Evolutionary conservation across 257 asterid genomes (phyloP), one percentile per base, ranked within the genome.

Genomic region (Rehmannia glutinosa): DNA sequence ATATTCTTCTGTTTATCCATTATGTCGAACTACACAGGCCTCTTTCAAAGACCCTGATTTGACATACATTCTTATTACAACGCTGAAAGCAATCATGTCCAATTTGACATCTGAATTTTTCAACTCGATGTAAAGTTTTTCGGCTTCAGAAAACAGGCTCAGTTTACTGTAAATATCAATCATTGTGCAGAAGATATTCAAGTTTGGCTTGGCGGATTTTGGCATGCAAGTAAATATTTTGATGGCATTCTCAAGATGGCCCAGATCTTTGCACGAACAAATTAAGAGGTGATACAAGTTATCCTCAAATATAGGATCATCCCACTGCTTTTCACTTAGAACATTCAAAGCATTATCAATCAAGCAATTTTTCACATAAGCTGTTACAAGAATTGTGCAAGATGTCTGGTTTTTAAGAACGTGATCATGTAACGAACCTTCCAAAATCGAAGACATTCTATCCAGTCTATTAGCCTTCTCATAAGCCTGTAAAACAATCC

Each of bases 181-280:
- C 98, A 92, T 92, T 12, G 95, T 76, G 83, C 96, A 90, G 70
- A 62, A 46, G 43, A 87, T 90, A 65, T 87, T 90, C 83, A 92
- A 64, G 79, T 90, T 92, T 32, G 95, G 95, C 62, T 64, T 78
- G 42, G 46, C 77, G 45, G 79, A 73, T 69, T 76, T 84, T 0
- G 86, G 98, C 95, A 87, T 77, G 80, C 58, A 8, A 60, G 79
- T 75, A 59, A 87, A 92, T 43, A 92, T 81, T 73, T 73, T 84
- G 76, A 73, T 33, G 19, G 98, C 90, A 45, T 86, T 73, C 65
- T 80, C 90, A 36, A 83, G 83, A 71, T 73, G 73, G 23, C 83
- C 88, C 49, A 73, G 63, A 72, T 92, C 98, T 80, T 90, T 90
- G 85, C 98, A 92, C 0, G 92, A 84, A 72, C 97, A 92, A 55